Conservation (phyloP, 208 protist genomes). For the Trypanosoma platydactyli region DNA sequence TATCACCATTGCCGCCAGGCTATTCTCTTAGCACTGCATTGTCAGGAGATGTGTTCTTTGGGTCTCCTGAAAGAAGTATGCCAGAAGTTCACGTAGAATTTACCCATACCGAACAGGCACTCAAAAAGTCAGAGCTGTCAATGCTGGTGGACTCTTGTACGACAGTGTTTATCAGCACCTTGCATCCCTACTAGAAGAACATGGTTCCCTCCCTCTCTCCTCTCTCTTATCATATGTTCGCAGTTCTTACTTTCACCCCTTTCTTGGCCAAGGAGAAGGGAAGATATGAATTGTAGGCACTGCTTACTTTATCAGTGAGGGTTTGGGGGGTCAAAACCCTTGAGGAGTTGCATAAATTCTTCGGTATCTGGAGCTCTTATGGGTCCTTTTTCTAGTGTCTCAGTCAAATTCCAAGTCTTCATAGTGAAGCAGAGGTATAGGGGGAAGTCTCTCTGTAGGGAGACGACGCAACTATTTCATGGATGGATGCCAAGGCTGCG, state of each 20-base stretch:
- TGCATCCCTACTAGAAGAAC: background rate
- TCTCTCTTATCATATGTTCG: background rate
- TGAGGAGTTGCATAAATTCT: slow-evolving; percentile 60
- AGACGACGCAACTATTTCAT: slow-evolving; percentile 36
- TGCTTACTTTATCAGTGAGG: background rate
- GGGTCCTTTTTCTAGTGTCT: slow-evolving; percentile 65
- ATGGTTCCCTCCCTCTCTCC: too few species aligned
- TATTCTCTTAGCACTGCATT: background rate
- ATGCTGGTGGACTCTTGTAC: background rate
- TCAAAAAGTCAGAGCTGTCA: too few species aligned
- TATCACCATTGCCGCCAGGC: background rate
- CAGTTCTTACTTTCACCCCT: background rate
- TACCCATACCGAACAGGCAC: background rate
- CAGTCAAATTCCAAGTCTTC: slow-evolving; percentile 48
- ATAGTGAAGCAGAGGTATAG: slow-evolving; percentile 43
- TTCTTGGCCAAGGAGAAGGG: background rate
- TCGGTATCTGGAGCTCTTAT: slow-evolving; percentile 55
- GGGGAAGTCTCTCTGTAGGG: slow-evolving; percentile 33
- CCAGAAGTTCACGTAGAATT: background rate
- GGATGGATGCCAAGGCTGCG: slow-evolving; percentile 29
- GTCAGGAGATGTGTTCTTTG: background rate
- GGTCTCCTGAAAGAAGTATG: background rate
- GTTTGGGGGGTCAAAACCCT: slow-evolving; percentile 41
- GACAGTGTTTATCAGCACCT: too few species aligned
- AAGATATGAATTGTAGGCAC: background rate